phyloP scores from a whole-genome alignment of 495 filamentous ascomycete species.

The Trichocladium uniseriatum region DNA sequence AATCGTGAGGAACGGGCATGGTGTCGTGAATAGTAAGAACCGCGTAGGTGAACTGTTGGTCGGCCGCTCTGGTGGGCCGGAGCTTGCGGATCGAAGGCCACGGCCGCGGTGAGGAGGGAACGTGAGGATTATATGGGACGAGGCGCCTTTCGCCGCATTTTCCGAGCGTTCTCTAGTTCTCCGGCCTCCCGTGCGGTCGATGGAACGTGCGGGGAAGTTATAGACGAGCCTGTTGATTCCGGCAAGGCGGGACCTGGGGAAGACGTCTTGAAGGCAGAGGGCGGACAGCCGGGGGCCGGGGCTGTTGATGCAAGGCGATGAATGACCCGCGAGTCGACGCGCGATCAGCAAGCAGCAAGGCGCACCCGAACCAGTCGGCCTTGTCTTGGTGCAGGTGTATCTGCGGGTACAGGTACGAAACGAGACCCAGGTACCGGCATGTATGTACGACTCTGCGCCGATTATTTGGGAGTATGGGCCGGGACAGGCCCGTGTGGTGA shows the following conservation, averaged over 20 bases:
- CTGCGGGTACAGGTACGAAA: constrained; percentile 28
- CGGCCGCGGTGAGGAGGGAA: constrained; percentile 5
- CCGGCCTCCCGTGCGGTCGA: constrained; percentile 2
- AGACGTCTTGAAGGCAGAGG: constrained; percentile 14
- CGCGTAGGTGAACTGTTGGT: background rate
- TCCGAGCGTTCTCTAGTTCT: constrained; percentile 11
- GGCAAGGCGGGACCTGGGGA: constrained; percentile 8
- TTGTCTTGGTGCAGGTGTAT: constrained; percentile 15
- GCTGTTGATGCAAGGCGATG: constrained; percentile 20
- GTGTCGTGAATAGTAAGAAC: background rate
- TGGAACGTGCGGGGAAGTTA: constrained; percentile 20
- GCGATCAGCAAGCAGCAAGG: constrained; percentile 27
- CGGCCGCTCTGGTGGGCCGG: background rate
- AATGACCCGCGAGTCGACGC: constrained; percentile 18
- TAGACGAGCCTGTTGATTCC: constrained; percentile 11
- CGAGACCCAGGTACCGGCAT: constrained; percentile 25
- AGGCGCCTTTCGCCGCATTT: constrained; percentile 22
- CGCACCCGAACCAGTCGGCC: constrained; percentile 15
- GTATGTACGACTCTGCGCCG: constrained; percentile 21
- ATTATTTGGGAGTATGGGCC: constrained; percentile 22
- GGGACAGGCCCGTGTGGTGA: constrained; percentile 28
- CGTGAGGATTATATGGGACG: constrained; percentile 17
- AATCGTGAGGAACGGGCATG: constrained; percentile 18
- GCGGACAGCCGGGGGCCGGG: constrained; percentile 15
- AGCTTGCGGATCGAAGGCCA: constrained; percentile 3